Conservation (phyloP, 2,329 filamentous ascomycete species). For the Gaeumannomyces tritici region DNA sequence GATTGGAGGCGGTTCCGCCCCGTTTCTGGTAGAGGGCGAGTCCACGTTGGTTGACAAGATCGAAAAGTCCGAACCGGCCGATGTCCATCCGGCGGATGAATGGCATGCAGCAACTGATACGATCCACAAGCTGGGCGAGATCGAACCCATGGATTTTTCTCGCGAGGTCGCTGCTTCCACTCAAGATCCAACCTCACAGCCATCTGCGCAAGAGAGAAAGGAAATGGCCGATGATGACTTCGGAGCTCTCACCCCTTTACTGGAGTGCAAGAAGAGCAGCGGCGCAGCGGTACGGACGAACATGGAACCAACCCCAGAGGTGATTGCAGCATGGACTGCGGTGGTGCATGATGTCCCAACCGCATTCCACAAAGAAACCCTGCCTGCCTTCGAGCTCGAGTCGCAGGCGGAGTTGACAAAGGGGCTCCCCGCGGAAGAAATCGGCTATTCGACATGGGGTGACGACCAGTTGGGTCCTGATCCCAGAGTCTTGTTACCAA, state of each 20-base stretch:
- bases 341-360: neutral
- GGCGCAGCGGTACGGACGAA: neutral
- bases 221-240: neutral
- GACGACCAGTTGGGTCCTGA: neutral
- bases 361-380: neutral
- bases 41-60: conserved; percentile 5
- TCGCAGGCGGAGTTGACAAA: neutral
- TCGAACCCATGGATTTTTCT: neutral
- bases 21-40: neutral
- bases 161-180: neutral
- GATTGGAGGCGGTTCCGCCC: neutral
- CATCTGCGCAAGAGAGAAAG: neutral
- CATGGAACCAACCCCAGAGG: neutral
- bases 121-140: neutral
- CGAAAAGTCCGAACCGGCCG: neutral
- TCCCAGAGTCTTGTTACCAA: neutral
- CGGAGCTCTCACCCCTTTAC: neutral
- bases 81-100: neutral
- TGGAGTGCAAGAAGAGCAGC: neutral
- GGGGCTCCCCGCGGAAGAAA: neutral
- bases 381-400: neutral
- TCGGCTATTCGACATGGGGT: neutral
- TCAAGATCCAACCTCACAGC: neutral
- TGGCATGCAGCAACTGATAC: neutral
- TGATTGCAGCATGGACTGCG: neutral